phyloP scores from a whole-genome alignment of 1,284 basidiomycete species.

The Ceratobasidium sp. region DNA sequence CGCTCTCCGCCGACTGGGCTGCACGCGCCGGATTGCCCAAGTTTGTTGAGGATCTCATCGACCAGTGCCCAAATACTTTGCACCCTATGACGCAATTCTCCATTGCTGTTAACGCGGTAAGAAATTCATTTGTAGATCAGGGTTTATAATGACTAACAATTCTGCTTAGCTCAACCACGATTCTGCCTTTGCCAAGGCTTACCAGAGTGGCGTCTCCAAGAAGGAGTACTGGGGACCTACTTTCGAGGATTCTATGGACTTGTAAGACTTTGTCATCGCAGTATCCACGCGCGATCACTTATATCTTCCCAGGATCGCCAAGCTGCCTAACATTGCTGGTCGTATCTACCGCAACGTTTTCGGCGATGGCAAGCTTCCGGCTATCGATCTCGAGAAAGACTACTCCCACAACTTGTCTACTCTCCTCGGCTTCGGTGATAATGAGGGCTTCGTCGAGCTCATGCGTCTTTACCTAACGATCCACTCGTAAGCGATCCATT shows the following conservation, averaged over 20 bases:
- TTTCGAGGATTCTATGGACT: conserved; percentile 97
- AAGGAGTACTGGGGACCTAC: conserved; percentile 97
- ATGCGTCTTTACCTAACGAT: conserved; percentile 98
- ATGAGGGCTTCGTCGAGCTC: conserved; percentile 91
- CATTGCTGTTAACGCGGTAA: conserved; percentile 91
- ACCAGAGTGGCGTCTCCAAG: conserved; percentile 93
- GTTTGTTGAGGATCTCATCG: conserved; percentile 93
- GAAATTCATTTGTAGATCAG: conserved; percentile 54
- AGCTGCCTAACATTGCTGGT: conserved; percentile 96
- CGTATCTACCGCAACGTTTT: conserved; percentile 98
- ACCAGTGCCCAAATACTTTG: conserved; percentile 92
- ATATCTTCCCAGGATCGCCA: conserved; percentile 80
- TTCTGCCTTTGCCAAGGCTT: conserved; percentile 96
- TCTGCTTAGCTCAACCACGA: conserved; percentile 89
- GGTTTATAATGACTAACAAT: conserved; percentile 24
- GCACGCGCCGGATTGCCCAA: conserved; percentile 89
- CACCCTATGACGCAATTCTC: conserved; percentile 98
- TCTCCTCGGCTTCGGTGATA: conserved; percentile 93
- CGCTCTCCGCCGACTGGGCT: conserved; percentile 92
- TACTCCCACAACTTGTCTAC: conserved; percentile 94
- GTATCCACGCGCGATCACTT: background rate
- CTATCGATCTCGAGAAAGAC: conserved; percentile 90
- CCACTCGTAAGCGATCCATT: conserved; percentile 71
- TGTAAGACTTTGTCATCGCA: conserved; percentile 64
- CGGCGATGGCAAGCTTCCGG: conserved; percentile 88